phyloP scores from a whole-genome alignment of 805 yeast genomes.

The Starmera amethionina region DNA sequence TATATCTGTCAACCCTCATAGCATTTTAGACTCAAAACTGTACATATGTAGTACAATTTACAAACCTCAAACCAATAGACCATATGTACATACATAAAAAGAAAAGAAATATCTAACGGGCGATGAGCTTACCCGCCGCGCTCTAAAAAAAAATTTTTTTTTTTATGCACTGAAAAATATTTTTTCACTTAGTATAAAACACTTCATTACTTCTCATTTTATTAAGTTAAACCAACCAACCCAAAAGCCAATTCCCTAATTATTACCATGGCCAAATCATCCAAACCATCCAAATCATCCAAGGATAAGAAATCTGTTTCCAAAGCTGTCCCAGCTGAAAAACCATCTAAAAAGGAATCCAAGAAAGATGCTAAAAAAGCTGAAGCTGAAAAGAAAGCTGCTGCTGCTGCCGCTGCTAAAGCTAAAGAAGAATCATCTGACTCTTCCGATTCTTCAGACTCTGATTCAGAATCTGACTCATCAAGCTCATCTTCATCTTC shows the following conservation, averaged over 20 bases:
- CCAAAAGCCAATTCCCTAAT: neutral
- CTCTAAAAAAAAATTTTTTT: neutral
- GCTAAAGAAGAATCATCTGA: slow-evolving; percentile 15
- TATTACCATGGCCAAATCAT: slow-evolving; percentile 15
- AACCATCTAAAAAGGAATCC: slow-evolving; percentile 18
- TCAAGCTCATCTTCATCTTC: slow-evolving; percentile 18
- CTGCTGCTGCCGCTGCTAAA: slow-evolving; percentile 16
- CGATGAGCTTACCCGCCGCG: neutral
- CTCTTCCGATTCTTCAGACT: slow-evolving; percentile 10
- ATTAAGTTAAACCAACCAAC: neutral
- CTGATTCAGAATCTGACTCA: slow-evolving; percentile 10
- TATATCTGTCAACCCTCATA: too few relatives aligned
- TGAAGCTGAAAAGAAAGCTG: slow-evolving; percentile 14
- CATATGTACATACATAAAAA: too few relatives aligned
- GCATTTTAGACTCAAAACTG: neutral
- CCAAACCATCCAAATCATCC: slow-evolving; percentile 9
- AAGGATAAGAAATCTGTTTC: slow-evolving; percentile 11
- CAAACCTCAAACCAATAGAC: too few relatives aligned
- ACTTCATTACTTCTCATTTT: neutral
- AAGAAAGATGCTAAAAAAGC: slow-evolving; percentile 20
- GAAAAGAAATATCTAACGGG: neutral
- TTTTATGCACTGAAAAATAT: slow-evolving; percentile 1
- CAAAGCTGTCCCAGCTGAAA: slow-evolving; percentile 8
- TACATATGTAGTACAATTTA: neutral
- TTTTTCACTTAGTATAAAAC: neutral